Conservation (phyloP, 2,329 filamentous ascomycete genomes). For the Metarhizium humberi region DNA sequence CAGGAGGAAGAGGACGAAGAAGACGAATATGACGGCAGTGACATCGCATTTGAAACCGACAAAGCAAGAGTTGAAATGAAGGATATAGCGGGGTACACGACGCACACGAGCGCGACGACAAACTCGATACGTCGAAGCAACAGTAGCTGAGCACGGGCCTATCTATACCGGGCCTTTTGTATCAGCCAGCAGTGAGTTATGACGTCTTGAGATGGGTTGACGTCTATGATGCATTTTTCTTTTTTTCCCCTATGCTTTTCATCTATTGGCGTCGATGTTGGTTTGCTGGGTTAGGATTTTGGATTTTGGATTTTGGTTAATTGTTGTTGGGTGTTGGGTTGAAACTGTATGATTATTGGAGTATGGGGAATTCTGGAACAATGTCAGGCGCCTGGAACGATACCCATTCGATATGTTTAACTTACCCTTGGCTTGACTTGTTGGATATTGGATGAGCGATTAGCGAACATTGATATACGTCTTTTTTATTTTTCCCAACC, state of each 20-base stretch:
- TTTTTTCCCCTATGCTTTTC: constrained; percentile 2
- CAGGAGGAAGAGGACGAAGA: constrained; percentile 14
- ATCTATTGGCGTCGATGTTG: neutral
- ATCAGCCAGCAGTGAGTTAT: too few species aligned
- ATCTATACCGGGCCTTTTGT: neutral
- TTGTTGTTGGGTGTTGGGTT: neutral
- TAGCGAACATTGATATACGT: neutral
- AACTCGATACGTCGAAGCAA: neutral
- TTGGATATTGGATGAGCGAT: neutral
- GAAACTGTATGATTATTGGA: neutral
- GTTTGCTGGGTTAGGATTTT: neutral
- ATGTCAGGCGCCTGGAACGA: constrained; percentile 10
- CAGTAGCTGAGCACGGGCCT: constrained; percentile 1
- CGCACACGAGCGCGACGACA: constrained; percentile 9
- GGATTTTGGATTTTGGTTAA: neutral
- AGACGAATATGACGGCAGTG: constrained; percentile 17
- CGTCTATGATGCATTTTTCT: too few species aligned
- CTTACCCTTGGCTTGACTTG: neutral
- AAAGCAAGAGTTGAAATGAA: constrained; percentile 30
- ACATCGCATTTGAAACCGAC: constrained; percentile 25
- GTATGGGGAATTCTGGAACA: neutral
- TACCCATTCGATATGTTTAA: constrained; percentile 7
- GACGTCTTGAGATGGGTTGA: too few species aligned
- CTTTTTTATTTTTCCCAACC: too few species aligned
- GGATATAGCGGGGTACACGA: constrained; percentile 22